A percentile compares a stretch with the other conserved stretches of the same genome.
Conservation (phyloP, 331 rosid species). For the Rosa hybrid region DNA sequence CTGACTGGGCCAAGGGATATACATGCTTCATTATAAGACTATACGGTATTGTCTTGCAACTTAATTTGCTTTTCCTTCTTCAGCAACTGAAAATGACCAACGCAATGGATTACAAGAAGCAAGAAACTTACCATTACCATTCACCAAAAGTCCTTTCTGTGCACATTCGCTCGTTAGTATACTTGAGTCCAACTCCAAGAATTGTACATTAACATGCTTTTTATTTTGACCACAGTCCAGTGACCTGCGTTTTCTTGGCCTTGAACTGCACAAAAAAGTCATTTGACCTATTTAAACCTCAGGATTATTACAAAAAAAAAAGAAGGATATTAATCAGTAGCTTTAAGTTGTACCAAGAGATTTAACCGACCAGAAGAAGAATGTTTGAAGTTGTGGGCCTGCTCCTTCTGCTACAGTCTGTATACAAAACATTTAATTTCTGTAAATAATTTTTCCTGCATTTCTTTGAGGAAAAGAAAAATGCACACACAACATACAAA, state of each 20-base stretch:
- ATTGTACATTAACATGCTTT: constrained; percentile 58
- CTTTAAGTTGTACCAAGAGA: constrained; percentile 41
- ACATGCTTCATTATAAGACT: not conserved
- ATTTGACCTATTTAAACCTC: constrained; percentile 30
- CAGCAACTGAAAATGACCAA: not conserved
- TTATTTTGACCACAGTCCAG: constrained; percentile 45
- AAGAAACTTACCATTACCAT: constrained; percentile 54
- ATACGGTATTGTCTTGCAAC: not conserved
- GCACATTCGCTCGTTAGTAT: constrained; percentile 41
- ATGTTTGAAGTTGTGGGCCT: constrained; percentile 68
- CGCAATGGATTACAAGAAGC: not conserved
- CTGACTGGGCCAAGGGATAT: not conserved
- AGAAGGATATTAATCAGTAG: constrained; percentile 28
- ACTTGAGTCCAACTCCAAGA: constrained; percentile 83
- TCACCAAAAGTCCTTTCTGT: constrained; percentile 48
- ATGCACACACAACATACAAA: not conserved
- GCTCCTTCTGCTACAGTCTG: constrained; percentile 77
- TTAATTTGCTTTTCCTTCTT: not conserved
- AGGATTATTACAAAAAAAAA: constrained; percentile 13
- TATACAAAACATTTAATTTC: constrained; percentile 27
- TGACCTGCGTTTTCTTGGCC: constrained; percentile 47
- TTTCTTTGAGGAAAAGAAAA: not conserved
- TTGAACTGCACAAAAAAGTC: constrained; percentile 61
- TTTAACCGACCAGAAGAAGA: constrained; percentile 82
- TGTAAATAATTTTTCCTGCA: not conserved